Evolutionary conservation across 169 alveolate genomes (phyloP), one percentile per base, ranked within the genome.

Genomic region (Theileria orientalis): DNA sequence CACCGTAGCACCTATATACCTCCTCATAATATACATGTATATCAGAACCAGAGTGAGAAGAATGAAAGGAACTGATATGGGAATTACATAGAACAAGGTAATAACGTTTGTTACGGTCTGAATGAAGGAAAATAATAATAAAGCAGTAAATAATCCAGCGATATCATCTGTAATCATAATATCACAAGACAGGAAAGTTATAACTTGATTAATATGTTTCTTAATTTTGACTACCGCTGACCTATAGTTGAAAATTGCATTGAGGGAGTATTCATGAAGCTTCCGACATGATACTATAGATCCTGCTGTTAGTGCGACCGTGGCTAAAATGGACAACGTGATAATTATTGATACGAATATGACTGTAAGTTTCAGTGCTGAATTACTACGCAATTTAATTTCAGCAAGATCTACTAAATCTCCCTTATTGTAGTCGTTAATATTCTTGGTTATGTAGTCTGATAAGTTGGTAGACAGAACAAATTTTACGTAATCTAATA

Each of bases 151-250:
- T 67, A 51, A 11, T 66, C 74, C 19, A 62, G 29, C 23, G 27
- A 33, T 44, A n/a, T 76, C 79, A 21, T 74, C 83, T 3, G 60
- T 64, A 35, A 41, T 59, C 30, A 42, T 40, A 5, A 63, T 64
- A 74, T 74, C 83, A 2, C 67, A 62, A 0, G 66, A 29, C 33
- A 74, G 42, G n/a, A 74, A 74, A 8, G 83, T 74, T 7, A 62
- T 23, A 14, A 63, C 54, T 19, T 16, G 29, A 16, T 66, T 61
- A 64, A 74, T 27, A 23, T 44, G 46, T 7, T 35, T 41, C 56
- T 74, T 74, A 1, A 61, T 6, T 42, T 66, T 35, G 0, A 30
- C 6, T 9, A 35, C 68, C 3, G 46, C 19, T 6, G 78, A 32
- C 16, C 59, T 3, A 32, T 40, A 59, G 13, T 41, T 27, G 23